Percentiles rank a stretch among this genome's conserved stretches.
These are phyloP conservation scores for Histomonas meleagridis DNA, from an alignment of 208 protist species.

Conservation along the genomic window DNA sequence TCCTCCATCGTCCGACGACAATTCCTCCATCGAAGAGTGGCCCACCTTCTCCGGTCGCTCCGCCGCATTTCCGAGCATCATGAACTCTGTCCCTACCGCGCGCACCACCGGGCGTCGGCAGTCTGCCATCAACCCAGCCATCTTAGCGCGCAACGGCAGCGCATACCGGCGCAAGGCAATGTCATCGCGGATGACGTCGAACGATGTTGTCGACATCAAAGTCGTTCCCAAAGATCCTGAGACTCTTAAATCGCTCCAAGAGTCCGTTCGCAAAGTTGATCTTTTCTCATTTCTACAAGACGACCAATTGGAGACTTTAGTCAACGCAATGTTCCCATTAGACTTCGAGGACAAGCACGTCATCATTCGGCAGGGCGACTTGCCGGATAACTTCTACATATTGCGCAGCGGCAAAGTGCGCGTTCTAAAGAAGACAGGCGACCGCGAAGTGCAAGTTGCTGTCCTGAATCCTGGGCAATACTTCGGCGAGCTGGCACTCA, in stretches of 20 bases:
- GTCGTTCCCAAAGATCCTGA: background rate
- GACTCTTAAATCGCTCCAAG: background rate
- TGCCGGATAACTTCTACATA: slow-evolving; percentile 59
- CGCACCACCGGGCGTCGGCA: background rate
- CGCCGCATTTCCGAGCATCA: background rate
- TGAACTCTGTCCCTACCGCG: background rate
- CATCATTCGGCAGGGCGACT: slow-evolving; percentile 53
- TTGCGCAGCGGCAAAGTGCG: slow-evolving; percentile 41
- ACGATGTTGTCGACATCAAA: background rate
- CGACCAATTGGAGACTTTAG: background rate
- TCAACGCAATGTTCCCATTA: background rate
- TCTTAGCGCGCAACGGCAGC: background rate
- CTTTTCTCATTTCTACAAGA: background rate
- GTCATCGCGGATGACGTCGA: background rate
- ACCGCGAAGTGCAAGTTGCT: background rate
- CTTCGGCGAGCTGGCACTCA: slow-evolving; percentile 48
- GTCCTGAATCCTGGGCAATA: slow-evolving; percentile 39
- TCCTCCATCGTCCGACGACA: too few relatives aligned
- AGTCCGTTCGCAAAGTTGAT: background rate
- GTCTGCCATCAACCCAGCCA: background rate
- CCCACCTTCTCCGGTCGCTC: background rate
- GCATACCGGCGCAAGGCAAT: background rate
- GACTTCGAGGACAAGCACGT: background rate
- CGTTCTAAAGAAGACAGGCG: slow-evolving; percentile 37
- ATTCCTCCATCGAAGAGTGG: background rate